Base-by-base conservation (phyloP, 306 rosid species). In the Castanopsis chinensis region DNA sequence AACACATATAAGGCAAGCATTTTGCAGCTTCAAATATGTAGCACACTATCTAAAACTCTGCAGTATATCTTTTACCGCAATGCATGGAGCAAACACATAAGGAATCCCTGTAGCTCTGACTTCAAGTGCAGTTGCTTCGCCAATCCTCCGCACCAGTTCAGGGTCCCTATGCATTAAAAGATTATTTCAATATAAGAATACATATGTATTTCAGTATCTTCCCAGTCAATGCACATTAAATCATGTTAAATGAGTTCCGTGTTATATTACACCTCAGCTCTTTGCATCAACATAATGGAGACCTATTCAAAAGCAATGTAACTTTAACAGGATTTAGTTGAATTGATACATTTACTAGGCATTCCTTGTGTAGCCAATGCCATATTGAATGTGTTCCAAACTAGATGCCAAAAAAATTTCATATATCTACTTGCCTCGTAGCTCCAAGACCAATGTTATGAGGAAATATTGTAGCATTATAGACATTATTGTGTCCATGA, bases 381-480 rank as follows among this genome's bases (percentile, higher is more conserved):
- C 10, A 49, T 10, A 37, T 18, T 5, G 23, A 70, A 69, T 45
- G 74, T 37, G 32, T 58, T 56, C 27, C 13, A 45, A 18, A 53
- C 58, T 3, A 32, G 45, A 20, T 65, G 73, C 65, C 49, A 54
- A 55, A 61, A 52, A 2, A 60, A 5, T 4, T 45, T 41, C 21
- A 83, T 83, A 74, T 12, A 43, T 72, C 68, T 72, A 86, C 97
- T 90, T 89, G 85, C 99, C 99, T 92, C 78, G 97, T 91, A 63
- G 96, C 97, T 86, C 99, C 98, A 77, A 95, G 97, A 49, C 97
- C 99, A 63, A 92, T 79, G 78, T 94, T 94, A 85, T 94, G 98
- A 9, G 98, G 98, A 86, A 94, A 94, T 82, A 94, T 89, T 60
- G 99, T 94, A 53, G 99, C 97, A 78, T 94, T 94, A 59, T 86